Evolutionary conservation across 129 eudicot species (phyloP).

Genomic region (Flaveria brownii): DNA sequence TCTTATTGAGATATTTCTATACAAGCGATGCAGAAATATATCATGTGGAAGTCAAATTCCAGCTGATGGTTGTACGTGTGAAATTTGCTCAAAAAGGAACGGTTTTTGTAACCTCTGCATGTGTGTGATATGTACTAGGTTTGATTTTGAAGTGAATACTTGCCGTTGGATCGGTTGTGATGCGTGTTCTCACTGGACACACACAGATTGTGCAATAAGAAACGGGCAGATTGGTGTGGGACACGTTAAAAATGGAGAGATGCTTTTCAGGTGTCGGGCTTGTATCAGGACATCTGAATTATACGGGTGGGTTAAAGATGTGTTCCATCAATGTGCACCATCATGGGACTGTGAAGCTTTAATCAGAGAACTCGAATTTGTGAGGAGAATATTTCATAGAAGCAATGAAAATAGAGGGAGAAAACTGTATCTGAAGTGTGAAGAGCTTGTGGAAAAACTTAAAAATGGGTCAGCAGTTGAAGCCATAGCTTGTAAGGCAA

Average conservation of each 20-base stretch:
- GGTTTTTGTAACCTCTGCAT: conserved; percentile 96
- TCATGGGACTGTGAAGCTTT: conserved; percentile 76
- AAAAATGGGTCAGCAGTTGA: conserved; percentile 62
- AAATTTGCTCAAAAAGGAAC: conserved; percentile 65
- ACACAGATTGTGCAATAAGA: conserved; percentile 88
- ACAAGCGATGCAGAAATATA: conserved; percentile 83
- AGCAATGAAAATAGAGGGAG: conserved; percentile 75
- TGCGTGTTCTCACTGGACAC: conserved; percentile 92
- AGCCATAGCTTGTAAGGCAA: conserved; percentile 54
- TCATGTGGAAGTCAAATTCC: conserved; percentile 83
- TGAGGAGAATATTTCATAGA: conserved; percentile 68
- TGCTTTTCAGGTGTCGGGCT: conserved; percentile 86
- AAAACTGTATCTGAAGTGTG: conserved; percentile 68
- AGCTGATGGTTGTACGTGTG: conserved; percentile 79
- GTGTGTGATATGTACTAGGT: conserved; percentile 91
- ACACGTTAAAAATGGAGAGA: conserved; percentile 62
- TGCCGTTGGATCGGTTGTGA: conserved; percentile 98
- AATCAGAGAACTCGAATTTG: conserved; percentile 72
- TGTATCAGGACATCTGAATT: conserved; percentile 86
- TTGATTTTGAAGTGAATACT: conserved; percentile 94
- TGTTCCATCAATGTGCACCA: conserved; percentile 82
- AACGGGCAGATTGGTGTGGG: conserved; percentile 84
- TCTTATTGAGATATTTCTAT: conserved; percentile 74
- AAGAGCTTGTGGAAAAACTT: conserved; percentile 65
- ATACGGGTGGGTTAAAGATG: conserved; percentile 95